Conservation (phyloP, 495 filamentous ascomycete species). For the Hypoxylon fuscum region DNA sequence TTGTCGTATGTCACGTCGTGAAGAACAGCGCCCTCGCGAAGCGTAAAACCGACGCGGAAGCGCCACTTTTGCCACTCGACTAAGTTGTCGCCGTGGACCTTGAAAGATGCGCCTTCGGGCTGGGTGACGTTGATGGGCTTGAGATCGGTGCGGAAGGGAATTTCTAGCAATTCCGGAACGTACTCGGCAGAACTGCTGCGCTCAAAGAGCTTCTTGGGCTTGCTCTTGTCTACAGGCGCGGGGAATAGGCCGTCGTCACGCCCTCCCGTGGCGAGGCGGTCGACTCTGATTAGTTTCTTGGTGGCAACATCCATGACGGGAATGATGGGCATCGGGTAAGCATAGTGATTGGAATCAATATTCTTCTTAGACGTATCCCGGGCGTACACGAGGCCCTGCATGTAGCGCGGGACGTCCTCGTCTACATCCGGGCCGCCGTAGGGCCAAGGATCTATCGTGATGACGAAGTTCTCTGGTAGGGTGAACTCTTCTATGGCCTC, state of each 20-base stretch:
- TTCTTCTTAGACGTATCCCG: conserved; percentile 58
- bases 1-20: conserved; percentile 77
- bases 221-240: conserved; percentile 1
- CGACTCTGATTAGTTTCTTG: conserved; percentile 61
- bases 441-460: conserved; percentile 77
- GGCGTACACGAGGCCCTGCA: conserved; percentile 60
- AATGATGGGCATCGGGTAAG: conserved; percentile 64
- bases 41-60: conserved; percentile 78
- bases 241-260: conserved; percentile 36
- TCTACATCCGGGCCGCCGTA: conserved; percentile 70
- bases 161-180: conserved; percentile 59
- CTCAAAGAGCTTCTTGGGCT: conserved; percentile 52
- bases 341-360: conserved; percentile 64
- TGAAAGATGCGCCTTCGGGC: conserved; percentile 62
- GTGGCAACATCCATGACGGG: conserved; percentile 64
- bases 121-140: conserved; percentile 63
- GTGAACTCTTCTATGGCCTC: conserved; percentile 66
- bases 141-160: conserved; percentile 56
- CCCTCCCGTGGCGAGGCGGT: conserved; percentile 61
- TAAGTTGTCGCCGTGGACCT: conserved; percentile 53
- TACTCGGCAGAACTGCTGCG: conserved; percentile 59
- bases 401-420: conserved; percentile 61
- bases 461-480: conserved; percentile 68
- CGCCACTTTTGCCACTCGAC: conserved; percentile 77
- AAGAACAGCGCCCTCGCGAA: conserved; percentile 73